Conservation (phyloP, 345 rosid genomes). For the Melaleuca alternifolia region DNA sequence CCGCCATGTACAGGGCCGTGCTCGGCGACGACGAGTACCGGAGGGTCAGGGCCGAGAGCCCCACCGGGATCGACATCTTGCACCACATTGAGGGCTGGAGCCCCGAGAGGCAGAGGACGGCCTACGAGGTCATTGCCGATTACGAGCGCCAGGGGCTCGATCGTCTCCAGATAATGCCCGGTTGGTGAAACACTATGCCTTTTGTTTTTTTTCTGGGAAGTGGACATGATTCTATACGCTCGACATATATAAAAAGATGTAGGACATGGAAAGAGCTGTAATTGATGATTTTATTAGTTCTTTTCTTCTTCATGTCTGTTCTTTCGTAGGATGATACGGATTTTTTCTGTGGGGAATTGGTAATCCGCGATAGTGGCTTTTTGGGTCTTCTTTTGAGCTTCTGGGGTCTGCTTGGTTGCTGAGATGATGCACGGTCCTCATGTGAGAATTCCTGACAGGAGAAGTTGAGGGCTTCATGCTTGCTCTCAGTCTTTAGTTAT, state of each 20-base stretch:
- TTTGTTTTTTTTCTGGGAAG: not conserved
- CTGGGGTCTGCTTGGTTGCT: not conserved
- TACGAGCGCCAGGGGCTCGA: slow-evolving; percentile 71
- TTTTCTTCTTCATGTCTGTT: not conserved
- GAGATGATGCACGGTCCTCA: not conserved
- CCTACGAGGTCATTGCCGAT: slow-evolving; percentile 55
- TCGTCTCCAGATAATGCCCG: slow-evolving; percentile 89
- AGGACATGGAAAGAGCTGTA: not conserved
- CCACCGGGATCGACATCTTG: slow-evolving; percentile 75
- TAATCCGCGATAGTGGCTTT: not conserved
- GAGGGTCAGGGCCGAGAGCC: slow-evolving; percentile 54
- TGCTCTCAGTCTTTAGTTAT: not conserved
- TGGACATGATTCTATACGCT: no score
- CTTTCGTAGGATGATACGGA: not conserved
- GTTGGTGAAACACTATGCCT: slow-evolving; percentile 13
- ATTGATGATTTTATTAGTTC: not conserved
- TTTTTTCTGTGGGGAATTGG: not conserved
- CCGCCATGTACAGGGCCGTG: slow-evolving; percentile 77
- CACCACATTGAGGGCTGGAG: slow-evolving; percentile 69
- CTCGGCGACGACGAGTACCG: slow-evolving; percentile 72
- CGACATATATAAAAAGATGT: no score
- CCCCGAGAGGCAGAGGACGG: slow-evolving; percentile 47
- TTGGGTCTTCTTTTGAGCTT: not conserved
- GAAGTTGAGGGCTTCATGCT: not conserved
- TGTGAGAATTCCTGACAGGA: not conserved